Conservation (phyloP, 176 grass and related monocot species). For the Areca catechu region DNA sequence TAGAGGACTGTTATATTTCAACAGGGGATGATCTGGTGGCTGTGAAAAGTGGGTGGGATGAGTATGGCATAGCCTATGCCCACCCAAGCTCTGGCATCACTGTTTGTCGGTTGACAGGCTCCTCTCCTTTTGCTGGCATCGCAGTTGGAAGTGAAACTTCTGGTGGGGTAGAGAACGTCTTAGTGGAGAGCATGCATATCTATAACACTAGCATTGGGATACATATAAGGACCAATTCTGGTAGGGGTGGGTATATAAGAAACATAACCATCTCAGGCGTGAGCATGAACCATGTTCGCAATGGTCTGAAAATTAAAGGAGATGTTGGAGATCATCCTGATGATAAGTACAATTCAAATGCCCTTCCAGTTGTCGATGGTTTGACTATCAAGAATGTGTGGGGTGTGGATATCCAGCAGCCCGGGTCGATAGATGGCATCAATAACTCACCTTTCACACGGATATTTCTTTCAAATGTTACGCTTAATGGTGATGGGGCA, state of each 20-base stretch:
- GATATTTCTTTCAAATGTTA: conserved; percentile 72
- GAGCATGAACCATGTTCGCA: conserved; percentile 47
- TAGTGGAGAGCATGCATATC: conserved; percentile 69
- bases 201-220: conserved; percentile 52
- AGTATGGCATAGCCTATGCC: conserved; percentile 71
- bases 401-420: conserved; percentile 64
- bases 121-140: conserved; percentile 62
- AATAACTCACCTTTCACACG: conserved; percentile 46
- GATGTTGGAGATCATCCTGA: conserved; percentile 74
- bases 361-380: conserved; percentile 43
- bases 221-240: conserved; percentile 81
- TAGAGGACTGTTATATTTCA: conserved; percentile 85
- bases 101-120: conserved; percentile 55
- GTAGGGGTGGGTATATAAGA: conserved; percentile 68
- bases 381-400: conserved; percentile 70
- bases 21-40: conserved; percentile 78
- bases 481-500: conserved; percentile 9
- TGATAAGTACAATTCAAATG: conserved; percentile 45
- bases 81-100: conserved; percentile 64
- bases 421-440: conserved; percentile 75
- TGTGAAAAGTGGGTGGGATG: conserved; percentile 94
- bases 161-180: conserved; percentile 57
- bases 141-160: conserved; percentile 75
- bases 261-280: conserved; percentile 72
- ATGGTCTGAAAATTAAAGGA: conserved; percentile 51